Base-by-base conservation (phyloP, 1,284 basidiomycete species). In the Lentinula novae-zelandiae region DNA sequence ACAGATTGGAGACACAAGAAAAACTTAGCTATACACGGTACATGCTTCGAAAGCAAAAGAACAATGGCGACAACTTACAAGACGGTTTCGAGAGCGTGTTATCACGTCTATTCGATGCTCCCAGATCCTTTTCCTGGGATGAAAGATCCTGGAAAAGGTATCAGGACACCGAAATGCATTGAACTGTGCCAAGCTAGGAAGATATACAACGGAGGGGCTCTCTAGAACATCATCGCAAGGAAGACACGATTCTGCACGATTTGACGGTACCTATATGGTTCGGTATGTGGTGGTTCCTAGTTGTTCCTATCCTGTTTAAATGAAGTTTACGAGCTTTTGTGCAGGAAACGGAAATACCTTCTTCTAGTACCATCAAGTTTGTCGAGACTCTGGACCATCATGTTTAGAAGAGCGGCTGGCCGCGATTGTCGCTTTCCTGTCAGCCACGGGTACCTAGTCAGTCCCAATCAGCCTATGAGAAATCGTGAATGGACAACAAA, bases 81-180 rank as follows among this genome's bases (percentile, higher is more conserved):
- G 15, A 20, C 38, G 49, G 57, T 8, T 20, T 38, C 31, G 51
- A 57, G 22, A 48, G 48, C 40, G 38, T 46, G 33, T 46, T 38
- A n/a, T 2, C n/a, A 27, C 13, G 36, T 5, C 42, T 62, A 20
- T 48, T 58, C n/a, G 44, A 52, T 50, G 56, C 50, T 2, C 40
- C 39, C 2, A 60, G 38, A 15, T 62, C 60, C 50, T 56, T 17
- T 62, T 53, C 39, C 39, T 58, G 36, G 56, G 60, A 8, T 10
- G 42, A 22, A 62, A 58, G 10, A 57, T 62, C 8, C 60, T 55
- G 10, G 60, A 56, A 34, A 57, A 62, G 27, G 12, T 36, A 9
- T 42, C 51, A 22, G 55, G 58, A 57, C 54, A 27, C 39, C 55
- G 36, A 33, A 27, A 13, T 61, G 57, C 31, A 38, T 33, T 12